phyloP scores from a whole-genome alignment of 2,329 filamentous ascomycete genomes.

The Nakataea oryzae region DNA sequence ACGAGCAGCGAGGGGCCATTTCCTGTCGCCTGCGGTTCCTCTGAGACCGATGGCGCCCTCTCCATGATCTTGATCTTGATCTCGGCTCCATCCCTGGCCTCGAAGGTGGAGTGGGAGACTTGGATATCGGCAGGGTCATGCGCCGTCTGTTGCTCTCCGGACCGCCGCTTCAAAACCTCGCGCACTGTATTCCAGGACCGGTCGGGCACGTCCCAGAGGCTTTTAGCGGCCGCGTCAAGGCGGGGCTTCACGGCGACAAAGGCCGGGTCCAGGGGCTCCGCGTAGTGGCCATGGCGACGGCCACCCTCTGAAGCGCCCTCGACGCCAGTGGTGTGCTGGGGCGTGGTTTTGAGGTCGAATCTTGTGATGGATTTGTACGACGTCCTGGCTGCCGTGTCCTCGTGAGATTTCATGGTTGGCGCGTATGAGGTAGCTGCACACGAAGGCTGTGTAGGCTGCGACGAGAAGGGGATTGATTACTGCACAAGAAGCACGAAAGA shows the following conservation, averaged over 20 bases:
- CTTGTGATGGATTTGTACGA: background rate
- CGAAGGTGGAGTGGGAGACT: constrained; percentile 16
- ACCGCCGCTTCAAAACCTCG: constrained; percentile 14
- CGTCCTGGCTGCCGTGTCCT: background rate
- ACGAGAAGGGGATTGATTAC: no score
- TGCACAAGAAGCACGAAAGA: no score
- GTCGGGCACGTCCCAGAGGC: constrained; percentile 17
- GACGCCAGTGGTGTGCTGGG: background rate
- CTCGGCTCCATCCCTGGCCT: constrained; percentile 20
- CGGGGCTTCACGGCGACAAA: constrained; percentile 17
- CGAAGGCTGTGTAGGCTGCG: background rate
- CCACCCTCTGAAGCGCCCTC: constrained; percentile 12
- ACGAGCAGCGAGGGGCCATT: constrained; percentile 16
- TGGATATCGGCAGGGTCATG: constrained; percentile 15
- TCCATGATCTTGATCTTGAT: constrained; percentile 22
- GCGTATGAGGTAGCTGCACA: background rate
- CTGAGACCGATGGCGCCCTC: constrained; percentile 5
- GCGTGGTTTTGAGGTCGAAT: background rate
- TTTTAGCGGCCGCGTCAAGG: constrained; percentile 14
- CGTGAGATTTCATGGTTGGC: background rate
- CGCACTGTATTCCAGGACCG: constrained; percentile 16
- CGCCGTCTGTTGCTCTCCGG: constrained; percentile 20
- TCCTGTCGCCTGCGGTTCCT: background rate
- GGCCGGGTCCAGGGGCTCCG: constrained; percentile 19
- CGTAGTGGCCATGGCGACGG: constrained; percentile 23